These are phyloP conservation scores for Picea engelmannii DNA, from an alignment of 83 land plant genomes.

Conservation along the genomic window DNA sequence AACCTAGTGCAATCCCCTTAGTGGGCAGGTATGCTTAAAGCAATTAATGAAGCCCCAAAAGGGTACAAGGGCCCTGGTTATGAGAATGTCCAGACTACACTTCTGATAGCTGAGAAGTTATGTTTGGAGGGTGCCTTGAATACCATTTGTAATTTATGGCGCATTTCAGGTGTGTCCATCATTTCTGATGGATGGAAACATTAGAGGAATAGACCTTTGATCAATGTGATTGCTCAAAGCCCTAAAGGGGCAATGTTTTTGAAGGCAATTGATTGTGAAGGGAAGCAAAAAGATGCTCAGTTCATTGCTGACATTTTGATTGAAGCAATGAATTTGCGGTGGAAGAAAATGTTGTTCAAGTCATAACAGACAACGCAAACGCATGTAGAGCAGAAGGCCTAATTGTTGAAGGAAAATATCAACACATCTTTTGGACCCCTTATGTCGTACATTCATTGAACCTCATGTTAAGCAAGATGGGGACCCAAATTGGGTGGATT, in stretches of 20 bases:
- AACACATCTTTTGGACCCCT: neutral
- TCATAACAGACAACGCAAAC: neutral
- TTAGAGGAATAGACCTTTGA: neutral
- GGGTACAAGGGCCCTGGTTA: neutral
- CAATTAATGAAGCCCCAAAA: neutral
- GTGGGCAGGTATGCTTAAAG: neutral
- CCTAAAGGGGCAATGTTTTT: neutral
- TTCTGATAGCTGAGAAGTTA: neutral
- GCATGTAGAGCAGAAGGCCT: neutral
- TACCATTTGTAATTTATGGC: neutral
- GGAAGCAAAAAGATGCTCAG: neutral
- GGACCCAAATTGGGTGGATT: too few species aligned
- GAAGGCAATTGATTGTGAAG: neutral
- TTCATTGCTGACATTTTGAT: conserved; percentile 1
- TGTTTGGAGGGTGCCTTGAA: neutral
- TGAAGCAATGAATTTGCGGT: neutral
- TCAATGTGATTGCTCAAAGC: neutral
- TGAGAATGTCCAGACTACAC: neutral
- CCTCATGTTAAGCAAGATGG: too few species aligned
- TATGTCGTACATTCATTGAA: neutral
- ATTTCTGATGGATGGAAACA: neutral
- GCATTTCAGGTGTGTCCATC: neutral
- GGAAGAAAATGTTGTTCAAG: neutral
- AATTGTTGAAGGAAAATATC: neutral
- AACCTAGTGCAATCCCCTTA: neutral